A percentile compares a stretch with the other conserved stretches of the same genome.
Evolutionary conservation across 2,329 filamentous ascomycete genomes (phyloP).

Genomic region (Hypomyces perniciosus): DNA sequence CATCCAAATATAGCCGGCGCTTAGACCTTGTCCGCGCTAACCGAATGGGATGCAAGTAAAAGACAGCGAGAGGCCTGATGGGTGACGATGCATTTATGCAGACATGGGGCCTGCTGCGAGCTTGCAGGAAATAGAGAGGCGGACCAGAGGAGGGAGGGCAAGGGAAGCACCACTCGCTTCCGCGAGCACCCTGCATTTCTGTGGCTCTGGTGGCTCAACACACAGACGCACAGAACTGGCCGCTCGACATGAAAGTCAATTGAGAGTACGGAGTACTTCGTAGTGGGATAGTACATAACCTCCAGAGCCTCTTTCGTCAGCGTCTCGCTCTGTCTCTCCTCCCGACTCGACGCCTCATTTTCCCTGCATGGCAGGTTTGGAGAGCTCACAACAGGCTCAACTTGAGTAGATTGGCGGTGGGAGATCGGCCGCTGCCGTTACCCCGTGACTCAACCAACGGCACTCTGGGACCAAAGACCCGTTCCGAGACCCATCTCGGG

Average conservation of each 20-base stretch:
- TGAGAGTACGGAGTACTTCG: too few relatives aligned
- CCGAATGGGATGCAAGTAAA: slow-evolving; percentile 7
- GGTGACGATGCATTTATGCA: slow-evolving; percentile 8
- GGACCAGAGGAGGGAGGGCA: background rate
- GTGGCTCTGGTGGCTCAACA: background rate
- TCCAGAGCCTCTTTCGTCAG: background rate
- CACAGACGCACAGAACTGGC: background rate
- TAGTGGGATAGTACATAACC: too few relatives aligned
- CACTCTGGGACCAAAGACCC: slow-evolving; percentile 8
- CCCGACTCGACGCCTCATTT: slow-evolving; percentile 3
- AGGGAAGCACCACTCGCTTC: background rate
- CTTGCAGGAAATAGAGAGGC: background rate
- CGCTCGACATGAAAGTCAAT: background rate
- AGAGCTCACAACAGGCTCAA: background rate
- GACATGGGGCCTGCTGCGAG: background rate
- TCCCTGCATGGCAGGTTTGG: background rate
- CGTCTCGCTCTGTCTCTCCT: background rate
- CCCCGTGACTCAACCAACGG: slow-evolving; percentile 11
- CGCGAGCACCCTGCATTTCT: background rate
- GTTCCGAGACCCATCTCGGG: slow-evolving; percentile 11
- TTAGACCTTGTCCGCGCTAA: slow-evolving; percentile 18
- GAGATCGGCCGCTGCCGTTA: slow-evolving; percentile 13
- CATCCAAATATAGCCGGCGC: slow-evolving; percentile 25
- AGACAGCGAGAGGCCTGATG: slow-evolving; percentile 1
- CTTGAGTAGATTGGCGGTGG: slow-evolving; percentile 9